A percentile compares a stretch with the other conserved stretches of the same genome.
Evolutionary conservation across 2,329 filamentous ascomycete genomes (phyloP).

Genomic region (Leptographium radiaticola): DNA sequence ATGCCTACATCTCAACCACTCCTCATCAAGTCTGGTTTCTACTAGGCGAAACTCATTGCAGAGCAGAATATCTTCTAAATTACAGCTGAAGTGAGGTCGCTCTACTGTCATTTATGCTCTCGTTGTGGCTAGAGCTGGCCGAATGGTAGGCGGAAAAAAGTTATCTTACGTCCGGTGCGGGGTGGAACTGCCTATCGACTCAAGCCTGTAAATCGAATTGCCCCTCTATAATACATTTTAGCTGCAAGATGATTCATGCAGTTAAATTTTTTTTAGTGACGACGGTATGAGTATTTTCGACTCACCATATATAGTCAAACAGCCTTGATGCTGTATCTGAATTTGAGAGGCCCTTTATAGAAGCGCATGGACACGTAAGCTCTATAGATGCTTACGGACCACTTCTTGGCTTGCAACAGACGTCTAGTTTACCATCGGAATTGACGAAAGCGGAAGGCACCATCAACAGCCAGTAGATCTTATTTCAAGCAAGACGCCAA

Average conservation of each 20-base stretch:
- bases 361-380: neutral
- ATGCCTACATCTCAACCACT: neutral
- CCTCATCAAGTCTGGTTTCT: neutral
- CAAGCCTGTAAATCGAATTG: neutral
- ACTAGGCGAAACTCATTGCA: too few species aligned
- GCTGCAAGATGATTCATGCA: neutral
- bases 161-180: neutral
- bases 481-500: neutral
- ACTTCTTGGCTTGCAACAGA: neutral
- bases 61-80: neutral
- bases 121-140: neutral
- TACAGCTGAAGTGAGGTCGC: too few species aligned
- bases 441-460: neutral
- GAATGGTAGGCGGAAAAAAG: neutral
- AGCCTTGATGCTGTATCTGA: neutral
- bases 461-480: neutral
- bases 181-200: neutral
- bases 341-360: neutral
- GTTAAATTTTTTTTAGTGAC: neutral
- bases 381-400: neutral
- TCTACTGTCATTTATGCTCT: neutral
- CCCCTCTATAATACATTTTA: slow-evolving; percentile 1
- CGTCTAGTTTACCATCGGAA: neutral
- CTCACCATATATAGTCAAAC: neutral
- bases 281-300: neutral